Evolutionary conservation across 139 green algal genomes (phyloP).

Genomic region (Ulvella scutata): DNA sequence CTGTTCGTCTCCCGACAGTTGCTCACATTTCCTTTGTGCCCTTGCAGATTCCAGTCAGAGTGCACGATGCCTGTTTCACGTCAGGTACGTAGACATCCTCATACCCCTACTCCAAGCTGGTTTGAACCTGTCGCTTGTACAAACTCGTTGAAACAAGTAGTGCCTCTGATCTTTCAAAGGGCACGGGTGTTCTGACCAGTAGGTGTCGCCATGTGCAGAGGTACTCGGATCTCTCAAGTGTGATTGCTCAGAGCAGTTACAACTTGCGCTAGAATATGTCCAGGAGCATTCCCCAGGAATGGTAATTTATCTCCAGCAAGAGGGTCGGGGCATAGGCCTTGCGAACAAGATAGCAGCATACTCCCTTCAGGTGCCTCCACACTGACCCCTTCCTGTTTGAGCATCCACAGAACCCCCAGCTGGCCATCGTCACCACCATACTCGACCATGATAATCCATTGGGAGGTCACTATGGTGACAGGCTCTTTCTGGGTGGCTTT

Average conservation of each 20-base stretch:
- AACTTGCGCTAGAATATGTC: slow-evolving; percentile 69
- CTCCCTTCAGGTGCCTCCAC: slow-evolving; percentile 60
- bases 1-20: neutral
- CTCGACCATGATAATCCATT: too few relatives aligned
- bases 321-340: slow-evolving; percentile 83
- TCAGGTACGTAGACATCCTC: slow-evolving; percentile 27
- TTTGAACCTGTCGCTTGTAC: too few relatives aligned
- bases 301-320: slow-evolving; percentile 91
- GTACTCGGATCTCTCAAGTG: slow-evolving; percentile 89
- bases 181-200: too few relatives aligned
- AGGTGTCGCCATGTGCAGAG: too few relatives aligned
- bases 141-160: too few relatives aligned
- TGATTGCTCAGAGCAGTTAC: slow-evolving; percentile 84
- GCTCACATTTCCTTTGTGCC: neutral
- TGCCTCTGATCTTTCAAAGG: too few relatives aligned
- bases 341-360: slow-evolving; percentile 97
- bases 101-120: neutral
- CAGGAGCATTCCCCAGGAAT: slow-evolving; percentile 45
- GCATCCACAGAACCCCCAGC: too few relatives aligned
- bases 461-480: too few relatives aligned
- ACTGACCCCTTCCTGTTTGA: too few relatives aligned
- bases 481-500: too few relatives aligned
- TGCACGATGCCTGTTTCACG: slow-evolving; percentile 93
- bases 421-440: too few relatives aligned
- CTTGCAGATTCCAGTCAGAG: slow-evolving; percentile 62